Conservation (phyloP, 768 basidiomycete genomes). For the Candolleomyces efflorescens region DNA sequence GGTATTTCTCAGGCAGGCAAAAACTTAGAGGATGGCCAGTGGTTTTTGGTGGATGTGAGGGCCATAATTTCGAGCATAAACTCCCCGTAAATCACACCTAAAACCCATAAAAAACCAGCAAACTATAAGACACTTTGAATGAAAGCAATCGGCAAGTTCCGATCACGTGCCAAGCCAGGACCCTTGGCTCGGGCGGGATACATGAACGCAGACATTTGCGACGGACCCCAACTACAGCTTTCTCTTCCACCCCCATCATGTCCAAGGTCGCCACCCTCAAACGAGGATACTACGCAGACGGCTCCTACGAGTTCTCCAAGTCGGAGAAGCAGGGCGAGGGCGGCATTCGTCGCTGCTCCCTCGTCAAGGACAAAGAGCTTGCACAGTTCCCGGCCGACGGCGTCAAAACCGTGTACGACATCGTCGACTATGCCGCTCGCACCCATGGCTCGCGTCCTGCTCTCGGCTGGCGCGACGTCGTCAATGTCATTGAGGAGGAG, state of each 20-base stretch:
- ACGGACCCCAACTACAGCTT: background rate
- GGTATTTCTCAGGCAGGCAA: too few relatives aligned
- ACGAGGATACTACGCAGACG: conserved; percentile 49
- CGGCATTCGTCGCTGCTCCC: conserved; percentile 52
- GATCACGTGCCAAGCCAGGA: conserved; percentile 1
- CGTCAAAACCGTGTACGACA: conserved; percentile 77
- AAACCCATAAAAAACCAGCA: too few relatives aligned
- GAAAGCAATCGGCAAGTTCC: conserved; percentile 2
- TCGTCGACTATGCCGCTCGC: conserved; percentile 69
- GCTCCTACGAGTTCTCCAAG: conserved; percentile 58
- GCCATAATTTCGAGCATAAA: too few relatives aligned
- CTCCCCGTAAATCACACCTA: too few relatives aligned
- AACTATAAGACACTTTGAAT: too few relatives aligned
- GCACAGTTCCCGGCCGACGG: conserved; percentile 67
- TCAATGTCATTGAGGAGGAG: conserved; percentile 73
- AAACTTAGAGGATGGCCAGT: too few relatives aligned
- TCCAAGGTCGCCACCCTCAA: conserved; percentile 33
- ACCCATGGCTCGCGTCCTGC: conserved; percentile 74
- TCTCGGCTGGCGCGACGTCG: conserved; percentile 74
- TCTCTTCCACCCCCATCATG: conserved; percentile 15
- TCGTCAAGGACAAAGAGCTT: conserved; percentile 46
- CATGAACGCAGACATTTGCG: background rate
- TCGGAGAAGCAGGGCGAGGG: conserved; percentile 44
- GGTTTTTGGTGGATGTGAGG: too few relatives aligned
- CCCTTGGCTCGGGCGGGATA: background rate